A percentile compares a stretch with the other conserved stretches of the same genome.
phyloP scores from a whole-genome alignment of 768 basidiomycete species.

The Hortiboletus campestris region DNA sequence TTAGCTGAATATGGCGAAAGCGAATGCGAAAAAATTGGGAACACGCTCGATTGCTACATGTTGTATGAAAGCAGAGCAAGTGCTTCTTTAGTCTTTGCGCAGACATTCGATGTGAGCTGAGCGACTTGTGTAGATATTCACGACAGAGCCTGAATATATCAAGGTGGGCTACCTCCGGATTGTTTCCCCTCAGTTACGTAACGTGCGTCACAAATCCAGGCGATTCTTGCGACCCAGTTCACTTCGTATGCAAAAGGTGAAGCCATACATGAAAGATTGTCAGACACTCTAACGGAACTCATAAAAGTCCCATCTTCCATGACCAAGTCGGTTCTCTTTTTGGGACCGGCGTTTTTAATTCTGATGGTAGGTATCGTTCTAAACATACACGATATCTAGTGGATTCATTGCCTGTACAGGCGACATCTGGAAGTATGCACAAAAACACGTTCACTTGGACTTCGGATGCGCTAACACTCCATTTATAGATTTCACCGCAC shows the following conservation, averaged over 20 bases:
- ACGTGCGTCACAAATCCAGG: conserved; percentile 19
- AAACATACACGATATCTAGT: neutral
- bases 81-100: neutral
- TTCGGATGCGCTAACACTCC: neutral
- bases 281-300: neutral
- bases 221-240: conserved; percentile 39
- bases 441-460: neutral
- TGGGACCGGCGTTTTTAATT: conserved; percentile 42
- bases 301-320: conserved; percentile 22
- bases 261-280: neutral
- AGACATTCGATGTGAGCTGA: neutral
- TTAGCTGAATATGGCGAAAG: conserved; percentile 12
- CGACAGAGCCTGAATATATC: conserved; percentile 39
- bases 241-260: conserved; percentile 36
- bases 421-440: conserved; percentile 40
- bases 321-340: conserved; percentile 29
- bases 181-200: neutral
- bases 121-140: conserved; percentile 30
- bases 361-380: conserved; percentile 31
- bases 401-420: conserved; percentile 13
- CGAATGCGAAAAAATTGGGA: conserved; percentile 19
- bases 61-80: conserved; percentile 30
- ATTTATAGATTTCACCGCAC: conserved; percentile 37
- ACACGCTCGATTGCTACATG: conserved; percentile 22
- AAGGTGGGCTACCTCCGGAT: conserved; percentile 27